phyloP scores from a whole-genome alignment of 495 filamentous ascomycete genomes.

The Zalerion maritima region DNA sequence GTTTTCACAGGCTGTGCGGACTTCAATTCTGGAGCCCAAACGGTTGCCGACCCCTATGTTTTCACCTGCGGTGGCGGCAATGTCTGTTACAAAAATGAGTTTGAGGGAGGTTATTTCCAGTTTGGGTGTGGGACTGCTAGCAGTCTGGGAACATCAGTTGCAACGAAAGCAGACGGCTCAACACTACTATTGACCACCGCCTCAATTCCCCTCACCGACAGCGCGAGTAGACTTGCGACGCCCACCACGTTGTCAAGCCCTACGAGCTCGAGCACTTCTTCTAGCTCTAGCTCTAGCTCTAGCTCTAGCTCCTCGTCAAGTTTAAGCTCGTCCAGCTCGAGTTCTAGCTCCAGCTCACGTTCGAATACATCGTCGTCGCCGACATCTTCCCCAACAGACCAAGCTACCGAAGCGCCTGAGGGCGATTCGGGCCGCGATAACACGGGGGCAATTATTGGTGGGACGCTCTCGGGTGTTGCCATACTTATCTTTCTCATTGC shows the following conservation, averaged over 20 bases:
- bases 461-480: conserved; percentile 24
- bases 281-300: conserved; percentile 8
- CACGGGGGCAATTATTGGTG: conserved; percentile 30
- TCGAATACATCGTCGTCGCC: conserved; percentile 5
- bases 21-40: conserved; percentile 27
- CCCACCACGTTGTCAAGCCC: conserved; percentile 18
- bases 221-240: conserved; percentile 17
- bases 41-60: conserved; percentile 32
- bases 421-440: conserved; percentile 10
- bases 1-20: conserved; percentile 36
- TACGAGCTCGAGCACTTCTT: conserved; percentile 14
- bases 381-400: conserved; percentile 4
- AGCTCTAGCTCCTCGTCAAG: conserved; percentile 9
- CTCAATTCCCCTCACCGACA: conserved; percentile 14
- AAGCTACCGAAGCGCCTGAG: conserved; percentile 3
- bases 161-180: conserved; percentile 22
- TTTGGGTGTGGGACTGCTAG: conserved; percentile 33
- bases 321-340: conserved; percentile 7
- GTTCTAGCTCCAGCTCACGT: conserved; percentile 8
- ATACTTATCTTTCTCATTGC: conserved; percentile 17
- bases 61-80: conserved; percentile 26
- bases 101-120: conserved; percentile 33
- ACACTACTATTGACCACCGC: too few species aligned
- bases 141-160: conserved; percentile 25
- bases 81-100: conserved; percentile 31